A percentile compares a stretch with the other conserved stretches of the same genome.
These are phyloP conservation scores for Aspergillus pseudonomiae DNA, from an alignment of 2,329 filamentous ascomycete genomes.

Conservation along the genomic window DNA sequence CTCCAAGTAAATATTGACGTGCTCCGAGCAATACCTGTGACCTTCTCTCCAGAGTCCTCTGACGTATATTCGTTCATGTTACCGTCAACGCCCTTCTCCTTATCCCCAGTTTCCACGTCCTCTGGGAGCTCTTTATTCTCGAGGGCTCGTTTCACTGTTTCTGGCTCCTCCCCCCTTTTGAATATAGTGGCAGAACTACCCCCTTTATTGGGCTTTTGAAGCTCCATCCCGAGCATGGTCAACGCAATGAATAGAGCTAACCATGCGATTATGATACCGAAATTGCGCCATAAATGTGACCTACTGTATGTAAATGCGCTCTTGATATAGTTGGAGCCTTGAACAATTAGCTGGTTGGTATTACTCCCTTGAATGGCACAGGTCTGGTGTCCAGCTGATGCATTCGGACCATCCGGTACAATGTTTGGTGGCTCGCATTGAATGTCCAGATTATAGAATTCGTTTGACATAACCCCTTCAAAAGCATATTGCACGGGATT, in stretches of 20 bases:
- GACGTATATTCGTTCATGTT: constrained; percentile 23
- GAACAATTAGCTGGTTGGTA: constrained; percentile 56
- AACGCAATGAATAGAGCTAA: constrained; percentile 74
- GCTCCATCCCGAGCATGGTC: constrained; percentile 78
- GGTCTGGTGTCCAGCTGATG: constrained; percentile 55
- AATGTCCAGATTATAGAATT: constrained; percentile 64
- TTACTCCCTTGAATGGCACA: constrained; percentile 62
- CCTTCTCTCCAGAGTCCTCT: constrained; percentile 30
- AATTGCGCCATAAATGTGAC: constrained; percentile 69
- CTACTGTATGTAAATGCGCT: constrained; percentile 57
- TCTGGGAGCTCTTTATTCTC: constrained; percentile 46
- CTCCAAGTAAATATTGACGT: constrained; percentile 84
- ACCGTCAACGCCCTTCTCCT: constrained; percentile 16
- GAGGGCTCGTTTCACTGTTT: constrained; percentile 59
- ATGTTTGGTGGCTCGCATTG: constrained; percentile 59
- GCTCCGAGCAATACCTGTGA: constrained; percentile 61
- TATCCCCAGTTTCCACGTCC: constrained; percentile 56
- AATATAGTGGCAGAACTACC: constrained; percentile 82
- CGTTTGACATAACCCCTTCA: constrained; percentile 69
- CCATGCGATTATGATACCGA: constrained; percentile 76
- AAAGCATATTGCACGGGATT: constrained; percentile 65
- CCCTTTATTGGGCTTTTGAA: constrained; percentile 75
- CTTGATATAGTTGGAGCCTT: constrained; percentile 10
- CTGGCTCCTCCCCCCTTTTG: constrained; percentile 66
- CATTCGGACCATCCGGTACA: constrained; percentile 56